Conservation (phyloP, 2,329 filamentous ascomycete genomes). For the Gyromitra esculenta region DNA sequence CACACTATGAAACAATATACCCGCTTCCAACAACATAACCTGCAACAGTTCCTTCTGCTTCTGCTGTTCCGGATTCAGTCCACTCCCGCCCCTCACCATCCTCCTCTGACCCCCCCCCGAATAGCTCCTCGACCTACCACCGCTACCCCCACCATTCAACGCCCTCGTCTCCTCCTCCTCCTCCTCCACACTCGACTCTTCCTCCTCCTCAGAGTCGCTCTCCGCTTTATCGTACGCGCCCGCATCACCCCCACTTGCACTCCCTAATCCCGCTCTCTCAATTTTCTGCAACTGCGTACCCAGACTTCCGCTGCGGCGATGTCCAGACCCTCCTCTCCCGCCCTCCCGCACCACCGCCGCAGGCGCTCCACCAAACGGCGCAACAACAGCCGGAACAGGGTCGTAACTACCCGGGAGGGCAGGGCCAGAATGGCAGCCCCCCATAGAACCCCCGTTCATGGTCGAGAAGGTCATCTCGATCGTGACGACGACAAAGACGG, state of each 20-base stretch:
- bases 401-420: constrained; percentile 33
- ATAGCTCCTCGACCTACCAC: constrained; percentile 32
- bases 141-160: constrained; percentile 26
- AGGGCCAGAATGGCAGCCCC: constrained; percentile 52
- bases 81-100: constrained; percentile 22
- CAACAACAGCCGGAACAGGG: constrained; percentile 4
- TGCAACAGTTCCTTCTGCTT: constrained; percentile 68
- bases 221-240: constrained; percentile 26
- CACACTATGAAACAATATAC: constrained; percentile 84
- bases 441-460: constrained; percentile 65
- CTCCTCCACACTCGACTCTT: constrained; percentile 42
- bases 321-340: constrained; percentile 10
- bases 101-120: constrained; percentile 41
- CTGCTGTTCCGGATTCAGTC: constrained; percentile 51
- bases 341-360: neutral
- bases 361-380: neutral
- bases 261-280: constrained; percentile 27
- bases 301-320: constrained; percentile 55
- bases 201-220: constrained; percentile 44
- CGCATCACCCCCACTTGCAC: neutral
- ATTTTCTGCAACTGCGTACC: constrained; percentile 55
- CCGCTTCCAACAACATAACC: constrained; percentile 81
- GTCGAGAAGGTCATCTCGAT: constrained; percentile 91
- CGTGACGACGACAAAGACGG: constrained; percentile 81
- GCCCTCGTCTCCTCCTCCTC: constrained; percentile 34